Evolutionary conservation across 2,329 filamentous ascomycete species (phyloP).

Genomic region (Sphaerulina vaccinii): DNA sequence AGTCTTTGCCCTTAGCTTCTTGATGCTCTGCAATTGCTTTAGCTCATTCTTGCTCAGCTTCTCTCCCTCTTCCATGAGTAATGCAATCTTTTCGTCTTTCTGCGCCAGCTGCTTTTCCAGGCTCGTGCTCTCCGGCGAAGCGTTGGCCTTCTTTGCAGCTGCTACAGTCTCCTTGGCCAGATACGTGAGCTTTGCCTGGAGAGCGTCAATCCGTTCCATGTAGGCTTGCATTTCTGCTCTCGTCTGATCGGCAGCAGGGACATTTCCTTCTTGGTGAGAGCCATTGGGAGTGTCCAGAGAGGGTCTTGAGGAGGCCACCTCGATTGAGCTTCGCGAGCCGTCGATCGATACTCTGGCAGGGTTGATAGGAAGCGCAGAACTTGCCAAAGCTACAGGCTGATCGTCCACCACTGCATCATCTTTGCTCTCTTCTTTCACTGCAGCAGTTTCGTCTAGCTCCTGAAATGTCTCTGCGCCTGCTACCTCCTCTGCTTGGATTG

Average conservation of each 20-base stretch:
- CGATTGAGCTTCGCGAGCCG: constrained; percentile 21
- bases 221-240: constrained; percentile 82
- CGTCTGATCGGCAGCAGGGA: constrained; percentile 53
- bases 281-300: constrained; percentile 29
- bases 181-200: constrained; percentile 89
- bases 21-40: constrained; percentile 77
- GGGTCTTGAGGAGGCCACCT: constrained; percentile 13
- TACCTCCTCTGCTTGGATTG: constrained; percentile 18
- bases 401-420: constrained; percentile 2
- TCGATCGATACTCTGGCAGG: constrained; percentile 36
- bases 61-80: constrained; percentile 89
- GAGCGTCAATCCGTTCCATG: constrained; percentile 83
- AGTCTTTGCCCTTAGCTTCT: constrained; percentile 64
- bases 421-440: constrained; percentile 4
- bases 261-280: constrained; percentile 28
- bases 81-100: constrained; percentile 85
- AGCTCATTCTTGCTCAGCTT: constrained; percentile 83
- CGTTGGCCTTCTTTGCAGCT: constrained; percentile 66
- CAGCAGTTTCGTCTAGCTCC: background rate
- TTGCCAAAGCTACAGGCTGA: constrained; percentile 27
- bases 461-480: constrained; percentile 3
- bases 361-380: constrained; percentile 38
- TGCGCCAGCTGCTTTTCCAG: constrained; percentile 78
- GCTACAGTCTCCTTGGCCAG: constrained; percentile 77
- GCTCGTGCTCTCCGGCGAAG: constrained; percentile 63